These are phyloP conservation scores for Anisodus acutangulus DNA, from an alignment of 257 asterid genomes.

Conservation along the genomic window DNA sequence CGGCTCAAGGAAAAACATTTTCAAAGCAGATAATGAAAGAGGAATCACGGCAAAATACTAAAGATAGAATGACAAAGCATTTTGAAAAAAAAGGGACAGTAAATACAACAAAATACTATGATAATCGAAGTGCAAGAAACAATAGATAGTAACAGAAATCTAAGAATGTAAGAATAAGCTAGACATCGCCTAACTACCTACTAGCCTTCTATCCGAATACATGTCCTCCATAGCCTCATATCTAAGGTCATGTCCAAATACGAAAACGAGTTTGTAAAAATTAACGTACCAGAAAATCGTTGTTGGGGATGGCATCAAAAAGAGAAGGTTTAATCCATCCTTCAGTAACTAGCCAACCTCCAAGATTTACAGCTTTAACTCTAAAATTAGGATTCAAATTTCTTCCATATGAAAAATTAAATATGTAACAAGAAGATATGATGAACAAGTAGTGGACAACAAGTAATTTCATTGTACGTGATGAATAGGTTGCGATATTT, in stretches of 20 bases:
- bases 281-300: constrained; percentile 53
- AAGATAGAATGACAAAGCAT: too few relatives aligned
- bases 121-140: too few relatives aligned
- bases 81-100: too few relatives aligned
- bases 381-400: constrained; percentile 26
- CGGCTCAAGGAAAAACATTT: too few relatives aligned
- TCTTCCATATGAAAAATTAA: constrained; percentile 39
- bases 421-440: constrained; percentile 28
- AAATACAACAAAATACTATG: too few relatives aligned
- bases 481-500: not conserved
- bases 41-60: too few relatives aligned
- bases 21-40: too few relatives aligned
- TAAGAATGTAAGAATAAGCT: too few relatives aligned
- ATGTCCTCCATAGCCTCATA: too few relatives aligned
- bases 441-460: constrained; percentile 35
- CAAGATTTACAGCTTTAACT: constrained; percentile 69
- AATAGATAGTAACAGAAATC: too few relatives aligned
- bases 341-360: constrained; percentile 74
- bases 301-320: constrained; percentile 61
- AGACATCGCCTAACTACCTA: too few relatives aligned
- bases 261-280: not conserved
- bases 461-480: constrained; percentile 27
- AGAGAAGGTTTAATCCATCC: constrained; percentile 77
- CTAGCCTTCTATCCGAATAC: too few relatives aligned
- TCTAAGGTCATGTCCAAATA: not conserved